Percentiles rank a stretch among this genome's conserved stretches.
phyloP scores from a whole-genome alignment of 345 rosid species.

The Dipteronia sinensis region DNA sequence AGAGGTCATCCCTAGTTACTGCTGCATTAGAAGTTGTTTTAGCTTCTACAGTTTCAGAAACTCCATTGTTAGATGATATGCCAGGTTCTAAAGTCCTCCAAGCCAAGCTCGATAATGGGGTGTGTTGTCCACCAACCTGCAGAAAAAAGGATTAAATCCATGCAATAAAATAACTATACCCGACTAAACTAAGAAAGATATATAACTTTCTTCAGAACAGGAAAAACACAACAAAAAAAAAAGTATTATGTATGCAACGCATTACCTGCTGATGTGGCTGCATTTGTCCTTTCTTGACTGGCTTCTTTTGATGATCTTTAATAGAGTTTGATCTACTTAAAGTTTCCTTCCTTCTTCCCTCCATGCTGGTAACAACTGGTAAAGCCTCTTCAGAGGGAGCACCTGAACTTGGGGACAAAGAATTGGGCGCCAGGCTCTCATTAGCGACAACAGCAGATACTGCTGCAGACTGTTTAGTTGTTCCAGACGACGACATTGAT shows the following conservation, averaged over 20 bases:
- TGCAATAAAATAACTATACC: neutral
- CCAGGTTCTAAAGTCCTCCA: conserved; percentile 33
- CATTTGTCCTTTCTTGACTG: conserved; percentile 39
- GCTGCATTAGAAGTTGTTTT: conserved; percentile 31
- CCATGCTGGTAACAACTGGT: conserved; percentile 26
- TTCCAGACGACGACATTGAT: conserved; percentile 23
- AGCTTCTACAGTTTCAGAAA: conserved; percentile 37
- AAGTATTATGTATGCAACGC: neutral
- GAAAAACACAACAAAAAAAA: neutral
- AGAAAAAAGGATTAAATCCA: conserved; percentile 5
- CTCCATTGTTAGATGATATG: conserved; percentile 30
- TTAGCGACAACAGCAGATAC: conserved; percentile 24
- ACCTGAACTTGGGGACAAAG: conserved; percentile 21
- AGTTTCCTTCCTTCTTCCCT: conserved; percentile 38
- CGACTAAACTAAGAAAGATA: neutral
- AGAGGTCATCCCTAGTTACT: conserved; percentile 25
- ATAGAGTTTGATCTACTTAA: conserved; percentile 55
- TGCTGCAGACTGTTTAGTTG: conserved; percentile 33
- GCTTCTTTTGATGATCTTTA: conserved; percentile 52
- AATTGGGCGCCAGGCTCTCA: conserved; percentile 22
- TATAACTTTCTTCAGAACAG: neutral
- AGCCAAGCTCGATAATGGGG: conserved; percentile 20
- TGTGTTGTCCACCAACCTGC: conserved; percentile 43
- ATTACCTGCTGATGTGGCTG: conserved; percentile 53
- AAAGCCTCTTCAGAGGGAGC: conserved; percentile 36